Conservation (phyloP, 2,329 filamentous ascomycete genomes). For the Aureobasidium sp. region DNA sequence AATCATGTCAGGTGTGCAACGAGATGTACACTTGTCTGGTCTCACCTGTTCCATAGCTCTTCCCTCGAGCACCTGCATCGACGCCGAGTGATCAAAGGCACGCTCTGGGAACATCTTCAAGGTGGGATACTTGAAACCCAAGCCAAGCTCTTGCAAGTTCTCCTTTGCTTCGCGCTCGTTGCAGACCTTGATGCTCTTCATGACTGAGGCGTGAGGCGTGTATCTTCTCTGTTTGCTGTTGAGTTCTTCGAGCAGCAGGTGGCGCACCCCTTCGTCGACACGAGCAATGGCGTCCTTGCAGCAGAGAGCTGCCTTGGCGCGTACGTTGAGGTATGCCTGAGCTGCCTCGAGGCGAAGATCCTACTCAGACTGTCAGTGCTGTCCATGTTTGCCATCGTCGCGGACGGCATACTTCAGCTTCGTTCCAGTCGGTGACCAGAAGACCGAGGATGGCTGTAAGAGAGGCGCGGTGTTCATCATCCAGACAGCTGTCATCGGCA, state of each 20-base stretch:
- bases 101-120: conserved; percentile 1
- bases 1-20: neutral
- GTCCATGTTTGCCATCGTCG: neutral
- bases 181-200: neutral
- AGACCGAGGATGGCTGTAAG: neutral
- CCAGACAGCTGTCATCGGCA: neutral
- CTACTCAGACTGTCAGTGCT: neutral
- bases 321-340: neutral
- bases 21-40: too few relatives aligned
- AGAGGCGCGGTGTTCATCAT: neutral
- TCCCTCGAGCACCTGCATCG: neutral
- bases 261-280: neutral
- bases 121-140: neutral
- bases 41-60: neutral
- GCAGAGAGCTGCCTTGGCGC: neutral
- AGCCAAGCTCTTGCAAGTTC: neutral
- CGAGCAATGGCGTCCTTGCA: neutral
- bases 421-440: neutral
- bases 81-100: neutral
- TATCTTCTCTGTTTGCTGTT: neutral
- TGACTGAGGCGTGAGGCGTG: neutral
- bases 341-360: neutral
- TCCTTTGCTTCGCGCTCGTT: neutral
- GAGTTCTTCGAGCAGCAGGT: conserved; percentile 4
- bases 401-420: neutral